Evolutionary conservation across 2,329 filamentous ascomycete genomes (phyloP).

Genomic region (Orbilia blumenaviensis): DNA sequence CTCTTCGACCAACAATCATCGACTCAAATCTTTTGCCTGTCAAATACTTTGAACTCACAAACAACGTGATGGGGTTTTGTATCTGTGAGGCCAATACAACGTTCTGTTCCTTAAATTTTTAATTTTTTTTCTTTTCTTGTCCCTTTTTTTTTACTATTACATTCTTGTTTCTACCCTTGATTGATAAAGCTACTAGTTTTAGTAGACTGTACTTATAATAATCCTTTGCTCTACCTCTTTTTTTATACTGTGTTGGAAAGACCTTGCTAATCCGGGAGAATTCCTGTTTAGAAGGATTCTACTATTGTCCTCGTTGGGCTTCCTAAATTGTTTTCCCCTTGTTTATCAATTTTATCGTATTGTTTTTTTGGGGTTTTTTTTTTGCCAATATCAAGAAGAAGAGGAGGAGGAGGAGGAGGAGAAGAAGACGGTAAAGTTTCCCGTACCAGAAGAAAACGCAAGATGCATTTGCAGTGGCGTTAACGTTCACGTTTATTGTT

Average conservation of each 20-base stretch:
- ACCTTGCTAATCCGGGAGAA: background rate
- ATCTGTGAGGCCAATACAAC: background rate
- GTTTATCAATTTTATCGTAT: background rate
- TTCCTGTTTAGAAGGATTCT: background rate
- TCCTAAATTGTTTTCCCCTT: too few relatives aligned
- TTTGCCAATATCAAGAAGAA: too few relatives aligned
- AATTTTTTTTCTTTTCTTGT: background rate
- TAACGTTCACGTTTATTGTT: too few relatives aligned
- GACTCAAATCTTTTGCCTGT: background rate
- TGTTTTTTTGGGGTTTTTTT: background rate
- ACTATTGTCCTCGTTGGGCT: too few relatives aligned
- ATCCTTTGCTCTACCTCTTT: background rate
- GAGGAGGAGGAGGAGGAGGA: too few relatives aligned
- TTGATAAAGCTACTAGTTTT: background rate
- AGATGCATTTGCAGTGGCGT: too few relatives aligned
- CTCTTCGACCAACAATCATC: background rate
- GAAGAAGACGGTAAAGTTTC: too few relatives aligned
- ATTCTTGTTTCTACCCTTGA: background rate
- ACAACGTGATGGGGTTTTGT: background rate
- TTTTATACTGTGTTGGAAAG: background rate
- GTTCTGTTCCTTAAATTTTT: background rate
- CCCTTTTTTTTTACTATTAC: background rate
- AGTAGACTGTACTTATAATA: constrained; percentile 1
- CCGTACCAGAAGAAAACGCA: too few relatives aligned
- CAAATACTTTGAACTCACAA: background rate